Percentiles rank a stretch among this genome's conserved stretches.
Evolutionary conservation across 768 basidiomycete species (phyloP).

Genomic region (Lentinus brumalis): DNA sequence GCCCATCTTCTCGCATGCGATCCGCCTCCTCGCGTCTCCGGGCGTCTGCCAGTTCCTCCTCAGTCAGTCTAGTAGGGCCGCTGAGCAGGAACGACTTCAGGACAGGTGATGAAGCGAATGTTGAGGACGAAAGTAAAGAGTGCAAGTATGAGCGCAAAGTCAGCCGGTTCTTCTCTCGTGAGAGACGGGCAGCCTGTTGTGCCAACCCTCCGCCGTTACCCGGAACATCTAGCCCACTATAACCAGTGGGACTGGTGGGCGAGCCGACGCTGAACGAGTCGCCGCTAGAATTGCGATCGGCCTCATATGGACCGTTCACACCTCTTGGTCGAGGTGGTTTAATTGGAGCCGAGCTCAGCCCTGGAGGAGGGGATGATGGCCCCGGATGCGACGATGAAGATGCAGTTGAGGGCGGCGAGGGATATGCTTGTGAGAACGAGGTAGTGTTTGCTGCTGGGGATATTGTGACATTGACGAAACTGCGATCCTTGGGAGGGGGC

Average conservation of each 20-base stretch:
- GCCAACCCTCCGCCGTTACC: slow-evolving; percentile 14
- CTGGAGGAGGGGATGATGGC: slow-evolving; percentile 2
- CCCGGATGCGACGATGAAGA: slow-evolving; percentile 7
- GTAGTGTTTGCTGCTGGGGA: slow-evolving; percentile 29
- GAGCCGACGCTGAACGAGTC: slow-evolving; percentile 26
- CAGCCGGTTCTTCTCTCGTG: slow-evolving; percentile 92
- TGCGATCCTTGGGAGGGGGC: slow-evolving; percentile 89
- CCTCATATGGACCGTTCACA: slow-evolving; percentile 12
- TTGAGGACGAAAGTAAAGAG: slow-evolving; percentile 65
- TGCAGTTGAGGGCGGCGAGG: slow-evolving; percentile 8
- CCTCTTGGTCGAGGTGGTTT: not conserved
- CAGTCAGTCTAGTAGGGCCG: slow-evolving; percentile 65
- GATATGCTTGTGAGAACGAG: not conserved
- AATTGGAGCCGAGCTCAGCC: slow-evolving; percentile 1
- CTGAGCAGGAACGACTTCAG: slow-evolving; percentile 84
- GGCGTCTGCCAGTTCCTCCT: slow-evolving; percentile 80
- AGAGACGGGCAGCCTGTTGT: slow-evolving; percentile 46
- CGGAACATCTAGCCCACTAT: not conserved
- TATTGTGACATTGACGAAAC: slow-evolving; percentile 53
- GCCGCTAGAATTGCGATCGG: slow-evolving; percentile 20
- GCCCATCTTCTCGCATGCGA: slow-evolving; percentile 80
- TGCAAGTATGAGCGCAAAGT: slow-evolving; percentile 95
- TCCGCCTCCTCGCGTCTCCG: slow-evolving; percentile 86
- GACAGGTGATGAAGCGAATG: slow-evolving; percentile 84
- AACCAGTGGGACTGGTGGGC: slow-evolving; percentile 24